Conservation (phyloP, 805 yeast genomes). For the Metschnikowia dekortorum region DNA sequence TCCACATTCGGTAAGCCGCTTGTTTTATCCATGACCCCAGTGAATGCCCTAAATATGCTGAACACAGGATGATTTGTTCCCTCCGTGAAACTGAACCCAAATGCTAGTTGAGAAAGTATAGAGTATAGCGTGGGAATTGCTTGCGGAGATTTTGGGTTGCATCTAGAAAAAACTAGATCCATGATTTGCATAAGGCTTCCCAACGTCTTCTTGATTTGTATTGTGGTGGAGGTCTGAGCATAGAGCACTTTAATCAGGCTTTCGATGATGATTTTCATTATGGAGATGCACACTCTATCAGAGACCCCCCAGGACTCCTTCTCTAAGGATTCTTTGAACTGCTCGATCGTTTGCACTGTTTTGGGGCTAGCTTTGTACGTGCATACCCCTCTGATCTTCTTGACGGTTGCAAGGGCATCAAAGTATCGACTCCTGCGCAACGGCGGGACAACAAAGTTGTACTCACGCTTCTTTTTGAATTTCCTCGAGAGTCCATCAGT, state of each 20-base stretch:
- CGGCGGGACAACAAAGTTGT: constrained; percentile 1
- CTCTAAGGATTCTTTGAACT: not conserved
- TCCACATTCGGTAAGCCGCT: constrained; percentile 1
- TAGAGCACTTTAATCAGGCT: constrained; percentile 4
- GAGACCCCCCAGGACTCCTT: constrained; percentile 2
- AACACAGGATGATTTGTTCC: constrained; percentile 3
- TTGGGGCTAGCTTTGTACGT: constrained; percentile 1
- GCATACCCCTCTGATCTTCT: constrained; percentile 8
- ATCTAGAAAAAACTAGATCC: constrained; percentile 4
- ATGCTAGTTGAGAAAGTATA: constrained; percentile 13
- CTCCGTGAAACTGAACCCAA: constrained; percentile 7
- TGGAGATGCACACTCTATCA: not conserved
- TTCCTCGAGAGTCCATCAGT: not conserved
- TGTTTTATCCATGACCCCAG: constrained; percentile 1
- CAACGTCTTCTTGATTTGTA: not conserved
- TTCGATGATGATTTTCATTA: constrained; percentile 6
- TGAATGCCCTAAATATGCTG: constrained; percentile 5
- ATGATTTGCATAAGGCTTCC: constrained; percentile 3
- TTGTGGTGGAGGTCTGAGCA: not conserved
- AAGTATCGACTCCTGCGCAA: constrained; percentile 4
- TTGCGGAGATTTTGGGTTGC: not conserved
- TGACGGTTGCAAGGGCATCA: constrained; percentile 3
- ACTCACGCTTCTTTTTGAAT: not conserved
- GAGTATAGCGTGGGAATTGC: constrained; percentile 8
- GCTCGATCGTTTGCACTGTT: constrained; percentile 4